phyloP scores from a whole-genome alignment of 805 yeast genomes.

The Wickerhamiella occidentalis region DNA sequence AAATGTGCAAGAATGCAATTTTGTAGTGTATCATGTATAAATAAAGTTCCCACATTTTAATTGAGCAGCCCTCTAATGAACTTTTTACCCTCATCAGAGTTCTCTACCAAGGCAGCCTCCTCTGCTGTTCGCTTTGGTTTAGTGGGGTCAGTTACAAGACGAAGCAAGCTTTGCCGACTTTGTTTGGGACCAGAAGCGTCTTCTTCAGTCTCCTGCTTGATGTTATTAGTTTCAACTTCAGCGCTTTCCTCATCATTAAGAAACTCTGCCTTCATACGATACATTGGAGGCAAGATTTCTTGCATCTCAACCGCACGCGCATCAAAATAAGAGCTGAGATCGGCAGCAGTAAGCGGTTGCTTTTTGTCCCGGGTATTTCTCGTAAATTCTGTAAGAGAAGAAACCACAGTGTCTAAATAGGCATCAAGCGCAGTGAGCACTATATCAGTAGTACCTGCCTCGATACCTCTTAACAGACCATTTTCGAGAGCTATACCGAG shows the following conservation, averaged over 20 bases:
- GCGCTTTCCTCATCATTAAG: constrained; percentile 27
- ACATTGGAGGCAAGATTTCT: constrained; percentile 28
- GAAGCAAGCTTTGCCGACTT: neutral
- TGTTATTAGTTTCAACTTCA: neutral
- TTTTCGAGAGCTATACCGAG: constrained; percentile 78
- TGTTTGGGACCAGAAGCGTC: neutral
- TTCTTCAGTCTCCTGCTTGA: neutral
- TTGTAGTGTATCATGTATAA: neutral
- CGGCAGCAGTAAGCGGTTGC: constrained; percentile 29
- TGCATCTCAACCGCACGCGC: constrained; percentile 28
- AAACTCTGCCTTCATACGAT: constrained; percentile 26
- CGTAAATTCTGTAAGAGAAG: constrained; percentile 50
- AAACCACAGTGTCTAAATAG: constrained; percentile 63
- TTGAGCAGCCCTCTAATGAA: constrained; percentile 9
- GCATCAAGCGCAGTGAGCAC: constrained; percentile 69
- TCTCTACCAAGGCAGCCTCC: constrained; percentile 8
- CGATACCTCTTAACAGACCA: constrained; percentile 75
- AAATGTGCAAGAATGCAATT: neutral
- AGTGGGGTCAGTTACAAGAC: neutral
- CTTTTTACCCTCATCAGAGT: constrained; percentile 10
- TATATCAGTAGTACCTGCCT: constrained; percentile 65
- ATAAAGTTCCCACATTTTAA: neutral
- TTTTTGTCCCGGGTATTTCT: constrained; percentile 18
- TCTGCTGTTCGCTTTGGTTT: constrained; percentile 9
- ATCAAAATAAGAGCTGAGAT: constrained; percentile 26